Percentiles rank a stretch among this genome's conserved stretches.
These are phyloP conservation scores for Xylaria palmicola DNA, from an alignment of 495 filamentous ascomycete species.

Conservation along the genomic window DNA sequence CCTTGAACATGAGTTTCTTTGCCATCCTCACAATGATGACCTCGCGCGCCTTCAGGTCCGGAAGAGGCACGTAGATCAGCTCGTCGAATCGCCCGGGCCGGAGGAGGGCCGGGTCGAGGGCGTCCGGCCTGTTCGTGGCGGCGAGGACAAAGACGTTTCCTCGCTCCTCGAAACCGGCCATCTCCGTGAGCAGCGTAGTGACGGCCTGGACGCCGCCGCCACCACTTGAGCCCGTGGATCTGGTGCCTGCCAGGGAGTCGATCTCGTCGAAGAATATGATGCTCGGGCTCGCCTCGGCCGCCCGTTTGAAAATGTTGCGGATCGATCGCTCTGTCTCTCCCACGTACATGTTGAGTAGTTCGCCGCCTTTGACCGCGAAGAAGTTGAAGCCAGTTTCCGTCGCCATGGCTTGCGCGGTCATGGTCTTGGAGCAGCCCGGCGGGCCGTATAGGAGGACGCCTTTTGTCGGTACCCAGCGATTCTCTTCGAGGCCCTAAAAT, in stretches of 20 bases:
- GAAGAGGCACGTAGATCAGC: conserved; percentile 86
- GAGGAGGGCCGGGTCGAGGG: conserved; percentile 82
- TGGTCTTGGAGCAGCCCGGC: conserved; percentile 93
- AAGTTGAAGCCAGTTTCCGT: conserved; percentile 93
- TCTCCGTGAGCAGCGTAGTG: conserved; percentile 89
- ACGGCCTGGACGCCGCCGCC: conserved; percentile 72
- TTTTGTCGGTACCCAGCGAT: conserved; percentile 57
- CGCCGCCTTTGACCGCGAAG: conserved; percentile 93
- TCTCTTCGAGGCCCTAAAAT: conserved; percentile 22
- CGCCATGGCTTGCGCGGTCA: conserved; percentile 88
- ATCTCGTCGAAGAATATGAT: conserved; percentile 99
- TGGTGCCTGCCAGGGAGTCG: conserved; percentile 81
- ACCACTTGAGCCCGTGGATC: conserved; percentile 47
- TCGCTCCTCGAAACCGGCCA: conserved; percentile 90
- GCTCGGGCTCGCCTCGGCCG: conserved; percentile 79
- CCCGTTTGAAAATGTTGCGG: conserved; percentile 84
- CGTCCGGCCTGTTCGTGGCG: conserved; percentile 89
- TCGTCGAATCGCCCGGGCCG: conserved; percentile 86
- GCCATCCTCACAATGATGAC: conserved; percentile 67
- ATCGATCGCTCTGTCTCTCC: conserved; percentile 91
- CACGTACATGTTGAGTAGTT: conserved; percentile 96
- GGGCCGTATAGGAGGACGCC: conserved; percentile 92
- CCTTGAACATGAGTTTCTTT: conserved; percentile 31
- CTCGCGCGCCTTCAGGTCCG: conserved; percentile 68
- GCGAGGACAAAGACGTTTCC: conserved; percentile 87